Evolutionary conservation across 164 flowering plant genomes (phyloP).

Genomic region (Berberis thunbergii): DNA sequence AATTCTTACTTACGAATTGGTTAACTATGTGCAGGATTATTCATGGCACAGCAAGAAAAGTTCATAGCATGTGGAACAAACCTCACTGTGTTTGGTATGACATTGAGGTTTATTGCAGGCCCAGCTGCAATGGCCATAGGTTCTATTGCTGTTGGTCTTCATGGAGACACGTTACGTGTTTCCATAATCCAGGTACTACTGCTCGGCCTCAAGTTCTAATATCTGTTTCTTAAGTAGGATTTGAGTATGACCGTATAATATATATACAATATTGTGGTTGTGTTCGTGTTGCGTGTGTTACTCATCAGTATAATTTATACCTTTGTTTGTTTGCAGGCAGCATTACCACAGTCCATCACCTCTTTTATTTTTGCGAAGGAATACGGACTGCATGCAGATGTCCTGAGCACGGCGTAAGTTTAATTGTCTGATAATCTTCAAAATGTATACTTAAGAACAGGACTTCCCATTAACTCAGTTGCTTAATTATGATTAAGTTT

Average conservation of each 20-base stretch:
- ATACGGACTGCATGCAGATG: constrained; percentile 77
- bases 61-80: constrained; percentile 48
- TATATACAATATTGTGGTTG: too few species aligned
- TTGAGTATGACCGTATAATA: too few species aligned
- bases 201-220: neutral
- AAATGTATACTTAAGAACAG: neutral
- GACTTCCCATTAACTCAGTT: too few species aligned
- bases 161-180: constrained; percentile 48
- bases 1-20: neutral
- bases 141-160: constrained; percentile 49
- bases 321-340: constrained; percentile 37
- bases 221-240: too few species aligned
- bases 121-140: constrained; percentile 73
- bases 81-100: constrained; percentile 47
- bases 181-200: constrained; percentile 67
- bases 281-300: too few species aligned
- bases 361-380: constrained; percentile 75
- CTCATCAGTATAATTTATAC: too few species aligned
- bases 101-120: constrained; percentile 57
- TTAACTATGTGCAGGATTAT: constrained; percentile 32
- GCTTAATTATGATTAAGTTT: neutral
- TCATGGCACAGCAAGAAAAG: constrained; percentile 64
- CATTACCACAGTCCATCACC: constrained; percentile 75
- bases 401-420: constrained; percentile 87
- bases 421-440: neutral